Base-by-base conservation (phyloP, 1,284 basidiomycete genomes). In the Hemileia vastatrix region DNA sequence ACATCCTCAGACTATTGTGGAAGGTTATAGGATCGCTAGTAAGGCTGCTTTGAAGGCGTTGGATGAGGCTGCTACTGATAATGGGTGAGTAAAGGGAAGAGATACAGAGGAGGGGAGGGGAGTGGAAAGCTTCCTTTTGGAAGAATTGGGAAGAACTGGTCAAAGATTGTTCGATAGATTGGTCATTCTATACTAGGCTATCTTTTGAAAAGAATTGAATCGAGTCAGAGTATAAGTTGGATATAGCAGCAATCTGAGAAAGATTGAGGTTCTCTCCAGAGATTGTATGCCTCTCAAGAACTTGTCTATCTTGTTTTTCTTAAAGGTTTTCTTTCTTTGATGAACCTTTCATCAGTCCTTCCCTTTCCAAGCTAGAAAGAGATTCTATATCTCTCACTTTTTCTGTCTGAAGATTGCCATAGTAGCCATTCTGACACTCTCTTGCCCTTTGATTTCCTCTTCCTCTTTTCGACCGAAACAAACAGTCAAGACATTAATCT, bases 1-100 rank as follows among this genome's bases (percentile, higher is more conserved):
- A 31, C 74, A 75, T 54, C 74, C 74, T 4, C 74, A 75, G 56
- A 73, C 71, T 45, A 71, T 75, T 19, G 74, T 75, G 9, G 71
- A 75, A 50, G 74, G 74, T 4, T 75, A 73, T 63, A 68, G 74
- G 32, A 73, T 75, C 52, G 74, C 74, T 4, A 72, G 70, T 23
- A 58, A 66, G 36, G 73, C 74, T 4, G 74, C 74, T 4, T 65
- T 75, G 32, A 61, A 68, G 31, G 73, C 73, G 8, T 64, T 75
- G 18, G 68, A 72, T 23, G 58, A 65, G 2, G 61, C 65, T 13
- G 73, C 74, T 24, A 65, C 69, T 45, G 74, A 75, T 59, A 66
- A 75, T 63, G 67, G 54, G 62, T 64, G 62, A 47, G 62, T 63
- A 15, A 44, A 15, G 31, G 15, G 36, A 11, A 40, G 36, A 40